Evolutionary conservation across 257 asterid genomes (phyloP).

Genomic region (Orobanche coerulescens): DNA sequence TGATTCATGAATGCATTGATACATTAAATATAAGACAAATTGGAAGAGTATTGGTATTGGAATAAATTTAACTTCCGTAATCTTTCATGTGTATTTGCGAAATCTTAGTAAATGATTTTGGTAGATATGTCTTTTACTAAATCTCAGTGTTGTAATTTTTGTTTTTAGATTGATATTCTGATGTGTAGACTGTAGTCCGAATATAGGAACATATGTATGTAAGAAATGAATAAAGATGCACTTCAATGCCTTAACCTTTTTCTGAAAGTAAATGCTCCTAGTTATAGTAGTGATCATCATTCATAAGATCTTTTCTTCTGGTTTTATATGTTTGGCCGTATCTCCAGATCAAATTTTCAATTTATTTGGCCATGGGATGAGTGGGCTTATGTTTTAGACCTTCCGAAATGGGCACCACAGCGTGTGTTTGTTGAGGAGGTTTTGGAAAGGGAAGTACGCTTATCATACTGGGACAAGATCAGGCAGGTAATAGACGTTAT

Average conservation of each 20-base stretch:
- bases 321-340: constrained; percentile 8
- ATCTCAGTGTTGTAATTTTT: background rate
- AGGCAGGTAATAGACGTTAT: constrained; percentile 62
- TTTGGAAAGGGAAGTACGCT: constrained; percentile 93
- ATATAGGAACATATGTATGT: too few relatives aligned
- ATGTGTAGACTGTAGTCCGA: background rate
- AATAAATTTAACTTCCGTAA: background rate
- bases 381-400: constrained; percentile 92
- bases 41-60: background rate
- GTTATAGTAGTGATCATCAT: background rate
- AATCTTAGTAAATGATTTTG: constrained; percentile 2
- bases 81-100: background rate
- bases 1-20: background rate
- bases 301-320: background rate
- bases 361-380: constrained; percentile 99
- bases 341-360: constrained; percentile 87
- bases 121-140: background rate
- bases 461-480: constrained; percentile 93
- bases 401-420: constrained; percentile 98
- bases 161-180: background rate
- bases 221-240: background rate
- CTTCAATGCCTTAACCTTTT: background rate
- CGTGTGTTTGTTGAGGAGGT: constrained; percentile 97
- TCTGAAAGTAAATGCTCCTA: background rate
- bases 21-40: background rate